phyloP scores from a whole-genome alignment of 768 basidiomycete species.

The Dictyophora rubrovolvata region DNA sequence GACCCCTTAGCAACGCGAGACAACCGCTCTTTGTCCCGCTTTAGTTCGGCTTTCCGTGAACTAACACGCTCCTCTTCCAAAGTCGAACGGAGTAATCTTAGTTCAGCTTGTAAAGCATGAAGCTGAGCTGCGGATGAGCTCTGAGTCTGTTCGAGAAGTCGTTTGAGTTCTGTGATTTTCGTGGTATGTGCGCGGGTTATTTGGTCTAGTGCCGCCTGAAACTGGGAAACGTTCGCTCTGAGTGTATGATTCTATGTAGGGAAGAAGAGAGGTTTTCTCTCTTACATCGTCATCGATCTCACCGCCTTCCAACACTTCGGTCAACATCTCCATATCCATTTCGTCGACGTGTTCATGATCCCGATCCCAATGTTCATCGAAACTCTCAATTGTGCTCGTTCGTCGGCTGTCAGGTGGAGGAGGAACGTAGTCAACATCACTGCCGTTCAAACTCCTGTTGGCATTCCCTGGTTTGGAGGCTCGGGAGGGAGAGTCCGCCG shows the following conservation, averaged over 20 bases:
- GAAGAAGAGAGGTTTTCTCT: neutral
- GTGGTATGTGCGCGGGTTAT: conserved; percentile 33
- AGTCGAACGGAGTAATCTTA: conserved; percentile 50
- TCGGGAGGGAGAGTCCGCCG: conserved; percentile 3
- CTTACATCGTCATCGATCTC: conserved; percentile 65
- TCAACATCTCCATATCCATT: conserved; percentile 65
- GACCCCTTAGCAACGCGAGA: neutral
- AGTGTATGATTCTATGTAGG: neutral
- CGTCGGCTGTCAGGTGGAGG: conserved; percentile 20
- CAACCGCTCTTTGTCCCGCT: conserved; percentile 12
- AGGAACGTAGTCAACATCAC: conserved; percentile 18
- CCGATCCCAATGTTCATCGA: neutral
- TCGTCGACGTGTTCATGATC: conserved; percentile 31
- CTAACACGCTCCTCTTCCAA: conserved; percentile 18
- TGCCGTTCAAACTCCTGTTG: conserved; percentile 11
- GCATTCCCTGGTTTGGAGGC: conserved; percentile 14
- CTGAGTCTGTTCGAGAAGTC: conserved; percentile 73
- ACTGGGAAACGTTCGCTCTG: conserved; percentile 20
- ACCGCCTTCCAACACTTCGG: conserved; percentile 38
- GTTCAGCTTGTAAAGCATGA: conserved; percentile 77
- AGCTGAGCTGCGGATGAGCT: conserved; percentile 70
- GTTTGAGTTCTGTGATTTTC: conserved; percentile 65
- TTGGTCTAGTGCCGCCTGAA: conserved; percentile 32
- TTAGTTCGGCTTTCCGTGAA: conserved; percentile 14
- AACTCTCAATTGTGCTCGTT: conserved; percentile 24